Conservation (phyloP, 2,329 filamentous ascomycete genomes). For the Fusarium sp. region DNA sequence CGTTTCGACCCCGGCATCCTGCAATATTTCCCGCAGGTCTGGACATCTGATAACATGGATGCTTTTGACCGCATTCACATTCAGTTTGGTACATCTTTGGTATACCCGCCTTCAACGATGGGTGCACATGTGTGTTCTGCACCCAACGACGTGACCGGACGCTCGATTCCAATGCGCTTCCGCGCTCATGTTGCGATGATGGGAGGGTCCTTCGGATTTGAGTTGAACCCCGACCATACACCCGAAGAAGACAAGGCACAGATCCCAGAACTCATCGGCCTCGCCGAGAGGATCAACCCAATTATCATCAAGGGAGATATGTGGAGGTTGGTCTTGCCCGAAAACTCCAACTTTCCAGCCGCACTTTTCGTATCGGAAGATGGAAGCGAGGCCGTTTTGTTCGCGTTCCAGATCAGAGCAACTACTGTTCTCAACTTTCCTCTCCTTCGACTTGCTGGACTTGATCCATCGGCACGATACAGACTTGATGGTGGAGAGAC, state of each 20-base stretch:
- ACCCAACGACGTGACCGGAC: conserved; percentile 67
- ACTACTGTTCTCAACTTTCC: conserved; percentile 64
- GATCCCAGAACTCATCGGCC: conserved; percentile 64
- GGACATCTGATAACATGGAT: conserved; percentile 75
- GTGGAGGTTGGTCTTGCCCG: conserved; percentile 68
- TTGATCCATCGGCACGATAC: conserved; percentile 66
- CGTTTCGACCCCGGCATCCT: conserved; percentile 72
- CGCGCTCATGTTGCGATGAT: conserved; percentile 75
- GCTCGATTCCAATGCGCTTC: conserved; percentile 67
- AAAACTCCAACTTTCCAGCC: conserved; percentile 71
- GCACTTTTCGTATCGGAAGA: conserved; percentile 68
- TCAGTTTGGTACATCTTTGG: conserved; percentile 72
- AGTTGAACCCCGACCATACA: conserved; percentile 67
- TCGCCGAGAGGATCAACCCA: conserved; percentile 68
- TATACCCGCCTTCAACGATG: conserved; percentile 72
- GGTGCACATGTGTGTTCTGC: conserved; percentile 72
- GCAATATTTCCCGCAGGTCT: conserved; percentile 73
- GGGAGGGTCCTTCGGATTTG: conserved; percentile 74
- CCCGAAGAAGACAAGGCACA: conserved; percentile 61
- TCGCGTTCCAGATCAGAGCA: conserved; percentile 69
- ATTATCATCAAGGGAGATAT: conserved; percentile 68
- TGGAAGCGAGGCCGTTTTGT: conserved; percentile 61
- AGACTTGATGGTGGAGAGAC: conserved; percentile 62
- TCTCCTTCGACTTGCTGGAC: conserved; percentile 64
- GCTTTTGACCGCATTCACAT: conserved; percentile 69